Conservation (phyloP, 768 basidiomycete genomes). For the Russula abietina region DNA sequence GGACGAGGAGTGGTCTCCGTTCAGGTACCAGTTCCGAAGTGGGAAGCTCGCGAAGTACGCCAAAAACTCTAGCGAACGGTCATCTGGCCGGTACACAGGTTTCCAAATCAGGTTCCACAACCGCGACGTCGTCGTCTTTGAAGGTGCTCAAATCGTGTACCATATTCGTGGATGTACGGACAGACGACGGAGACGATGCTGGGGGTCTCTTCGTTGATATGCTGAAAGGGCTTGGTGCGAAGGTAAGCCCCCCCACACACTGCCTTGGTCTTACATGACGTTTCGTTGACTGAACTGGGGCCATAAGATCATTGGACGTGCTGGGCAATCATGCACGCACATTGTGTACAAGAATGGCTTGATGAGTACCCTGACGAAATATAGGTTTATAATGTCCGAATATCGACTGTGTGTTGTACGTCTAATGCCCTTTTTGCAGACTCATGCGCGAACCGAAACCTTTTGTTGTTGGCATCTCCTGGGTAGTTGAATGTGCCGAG, state of each 20-base stretch:
- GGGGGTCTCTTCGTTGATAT: conserved; percentile 78
- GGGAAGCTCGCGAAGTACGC: conserved; percentile 30
- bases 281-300: background rate
- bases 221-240: conserved; percentile 72
- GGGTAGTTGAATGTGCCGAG: conserved; percentile 86
- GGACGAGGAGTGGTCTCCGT: conserved; percentile 21
- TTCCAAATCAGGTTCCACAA: conserved; percentile 27
- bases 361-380: conserved; percentile 65
- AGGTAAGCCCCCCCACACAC: conserved; percentile 41
- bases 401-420: background rate
- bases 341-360: conserved; percentile 81
- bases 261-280: background rate
- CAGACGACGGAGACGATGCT: conserved; percentile 72
- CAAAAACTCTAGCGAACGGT: conserved; percentile 32
- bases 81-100: conserved; percentile 26
- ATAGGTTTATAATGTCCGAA: conserved; percentile 45
- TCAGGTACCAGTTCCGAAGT: conserved; percentile 15
- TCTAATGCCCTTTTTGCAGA: conserved; percentile 32
- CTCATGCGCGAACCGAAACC: conserved; percentile 64
- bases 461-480: conserved; percentile 72
- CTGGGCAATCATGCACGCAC: conserved; percentile 73
- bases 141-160: conserved; percentile 65
- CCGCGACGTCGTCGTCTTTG: conserved; percentile 30
- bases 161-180: conserved; percentile 79
- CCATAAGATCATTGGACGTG: conserved; percentile 52